phyloP scores from a whole-genome alignment of 2,329 filamentous ascomycete genomes.

The Cytospora chrysosperma region DNA sequence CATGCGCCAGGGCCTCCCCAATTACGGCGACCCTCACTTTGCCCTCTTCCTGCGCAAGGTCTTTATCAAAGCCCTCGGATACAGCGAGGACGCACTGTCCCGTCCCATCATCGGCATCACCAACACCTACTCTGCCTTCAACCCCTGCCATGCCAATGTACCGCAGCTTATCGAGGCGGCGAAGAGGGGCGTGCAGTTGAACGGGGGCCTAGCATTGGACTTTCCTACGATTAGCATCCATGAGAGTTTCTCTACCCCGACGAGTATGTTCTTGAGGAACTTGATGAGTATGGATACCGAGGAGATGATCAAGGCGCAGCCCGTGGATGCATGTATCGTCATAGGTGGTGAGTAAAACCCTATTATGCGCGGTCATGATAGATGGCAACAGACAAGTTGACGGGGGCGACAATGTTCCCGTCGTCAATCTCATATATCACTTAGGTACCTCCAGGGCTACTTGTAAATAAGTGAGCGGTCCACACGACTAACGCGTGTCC shows the following conservation, averaged over 20 bases:
- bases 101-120: slow-evolving; percentile 72
- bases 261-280: slow-evolving; percentile 73
- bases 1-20: slow-evolving; percentile 62
- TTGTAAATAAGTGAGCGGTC: no score
- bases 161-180: slow-evolving; percentile 70
- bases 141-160: slow-evolving; percentile 71
- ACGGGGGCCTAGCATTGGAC: slow-evolving; percentile 66
- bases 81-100: slow-evolving; percentile 68
- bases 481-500: background rate
- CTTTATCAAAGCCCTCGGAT: slow-evolving; percentile 75
- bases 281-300: slow-evolving; percentile 80
- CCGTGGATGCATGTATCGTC: slow-evolving; percentile 65
- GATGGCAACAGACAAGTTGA: background rate
- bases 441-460: no score
- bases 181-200: slow-evolving; percentile 66
- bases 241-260: slow-evolving; percentile 67
- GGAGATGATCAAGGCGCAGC: slow-evolving; percentile 73
- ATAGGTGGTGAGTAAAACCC: slow-evolving; percentile 55
- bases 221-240: slow-evolving; percentile 73
- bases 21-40: slow-evolving; percentile 73
- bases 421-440: background rate
- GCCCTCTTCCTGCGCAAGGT: slow-evolving; percentile 72
- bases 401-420: background rate
- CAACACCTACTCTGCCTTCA: slow-evolving; percentile 72
- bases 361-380: background rate